Evolutionary conservation across 805 yeast species (phyloP), one percentile per base, ranked within the genome.

Genomic region (Cyberlindnera veronae): DNA sequence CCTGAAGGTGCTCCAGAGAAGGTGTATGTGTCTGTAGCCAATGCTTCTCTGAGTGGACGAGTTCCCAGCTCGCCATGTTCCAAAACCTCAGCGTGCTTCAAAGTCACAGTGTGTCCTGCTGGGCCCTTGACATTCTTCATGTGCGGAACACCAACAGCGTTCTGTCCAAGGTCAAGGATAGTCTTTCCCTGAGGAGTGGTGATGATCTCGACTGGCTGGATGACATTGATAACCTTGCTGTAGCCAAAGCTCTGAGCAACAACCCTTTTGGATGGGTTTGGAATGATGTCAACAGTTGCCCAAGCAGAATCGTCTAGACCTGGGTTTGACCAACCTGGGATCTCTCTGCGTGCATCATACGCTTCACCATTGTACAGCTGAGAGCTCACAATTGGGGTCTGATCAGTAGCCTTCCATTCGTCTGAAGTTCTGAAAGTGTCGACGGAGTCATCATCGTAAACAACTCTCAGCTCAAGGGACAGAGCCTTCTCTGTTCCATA

Each of bases 291-390:
- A n/a, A 42, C 46, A 2, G 42, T 12, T 9, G 29, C n/a, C 49
- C 51, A 44, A 2, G 30, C 10, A 4, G 47, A 36, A n/a, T 12
- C 8, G 13, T 38, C 41, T 5, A 20, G 14, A 6, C 33, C 33
- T 5, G 14, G 22, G 6, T 33, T 19, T 8, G 50, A 44, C 50
- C 50, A 46, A 9, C 38, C 35, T 8, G 16, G n/a, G 14, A 46
- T 36, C 29, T 46, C 50, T 22, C 10, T 19, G 20, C 19, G 41
- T 14, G 50, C 44, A 34, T 46, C 48, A 22, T 47, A 44, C 3
- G 37, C 31, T 23, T 47, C 51, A 27, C 51, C 51, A 17, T 39
- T 34, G 38, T 47, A 47, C 32, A 47, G 28, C 26, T 47, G 51
- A 11, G 51, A 41, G 28, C 29, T 44, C 23, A 21, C 22, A 18